A percentile compares a stretch with the other conserved stretches of the same genome.
Conservation (phyloP, 768 basidiomycete genomes). For the Cubamyces sp. region DNA sequence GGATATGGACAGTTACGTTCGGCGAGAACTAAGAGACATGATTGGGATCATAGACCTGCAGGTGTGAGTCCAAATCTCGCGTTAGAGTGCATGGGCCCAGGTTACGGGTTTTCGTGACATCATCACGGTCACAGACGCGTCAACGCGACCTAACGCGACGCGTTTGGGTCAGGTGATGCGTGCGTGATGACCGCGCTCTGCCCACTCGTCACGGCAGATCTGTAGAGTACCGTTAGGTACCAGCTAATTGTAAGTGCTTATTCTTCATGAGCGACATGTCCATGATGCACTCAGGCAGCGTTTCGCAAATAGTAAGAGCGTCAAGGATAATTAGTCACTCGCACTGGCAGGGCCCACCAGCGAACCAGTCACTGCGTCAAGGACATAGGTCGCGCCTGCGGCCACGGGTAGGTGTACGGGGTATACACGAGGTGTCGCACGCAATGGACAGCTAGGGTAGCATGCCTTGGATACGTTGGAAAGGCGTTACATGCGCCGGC, state of each 20-base stretch:
- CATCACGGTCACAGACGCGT: slow-evolving; percentile 11
- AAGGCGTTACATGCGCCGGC: not conserved
- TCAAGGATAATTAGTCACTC: no score
- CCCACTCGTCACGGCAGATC: no score
- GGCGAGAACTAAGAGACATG: no score
- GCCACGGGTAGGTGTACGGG: not conserved
- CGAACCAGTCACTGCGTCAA: not conserved
- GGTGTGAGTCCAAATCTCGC: not conserved
- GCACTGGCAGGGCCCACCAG: no score
- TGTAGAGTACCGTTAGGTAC: no score
- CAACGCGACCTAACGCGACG: slow-evolving; percentile 6
- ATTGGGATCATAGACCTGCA: no score
- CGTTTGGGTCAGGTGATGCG: slow-evolving; percentile 10
- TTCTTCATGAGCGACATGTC: no score
- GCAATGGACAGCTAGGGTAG: not conserved
- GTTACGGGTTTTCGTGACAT: not conserved
- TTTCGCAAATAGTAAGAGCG: no score
- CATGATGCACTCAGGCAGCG: no score
- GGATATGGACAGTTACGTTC: no score
- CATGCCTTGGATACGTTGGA: not conserved
- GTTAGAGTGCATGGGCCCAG: not conserved
- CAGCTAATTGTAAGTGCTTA: no score
- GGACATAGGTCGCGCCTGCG: not conserved
- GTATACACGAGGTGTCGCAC: not conserved
- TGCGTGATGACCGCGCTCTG: not conserved